Conservation (phyloP, 1,284 basidiomycete genomes). For the Rhodotorula sp. region DNA sequence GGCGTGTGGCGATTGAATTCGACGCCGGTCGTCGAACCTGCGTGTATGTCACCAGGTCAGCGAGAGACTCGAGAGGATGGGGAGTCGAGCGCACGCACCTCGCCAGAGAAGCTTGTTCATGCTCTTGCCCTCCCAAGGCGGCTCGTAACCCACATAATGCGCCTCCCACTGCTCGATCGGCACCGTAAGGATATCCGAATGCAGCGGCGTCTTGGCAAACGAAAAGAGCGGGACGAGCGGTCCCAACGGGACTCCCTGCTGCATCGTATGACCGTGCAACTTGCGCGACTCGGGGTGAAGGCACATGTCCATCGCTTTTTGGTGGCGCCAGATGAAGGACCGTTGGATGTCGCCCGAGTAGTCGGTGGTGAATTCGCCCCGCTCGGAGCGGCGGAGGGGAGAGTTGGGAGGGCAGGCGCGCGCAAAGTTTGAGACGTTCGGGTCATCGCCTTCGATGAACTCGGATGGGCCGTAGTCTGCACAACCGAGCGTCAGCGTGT, state of each 20-base stretch:
- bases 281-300: conserved; percentile 45
- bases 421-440: conserved; percentile 42
- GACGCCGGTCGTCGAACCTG: conserved; percentile 54
- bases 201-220: conserved; percentile 46
- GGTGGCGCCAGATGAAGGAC: conserved; percentile 46
- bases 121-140: conserved; percentile 52
- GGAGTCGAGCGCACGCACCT: conserved; percentile 29
- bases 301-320: conserved; percentile 45
- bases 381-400: conserved; percentile 39
- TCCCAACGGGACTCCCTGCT: conserved; percentile 41
- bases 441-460: conserved; percentile 38
- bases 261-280: conserved; percentile 46
- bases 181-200: conserved; percentile 55
- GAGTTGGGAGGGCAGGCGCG: conserved; percentile 44
- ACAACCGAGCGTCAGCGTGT: background rate
- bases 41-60: background rate
- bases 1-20: conserved; percentile 50
- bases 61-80: background rate
- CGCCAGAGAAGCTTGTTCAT: conserved; percentile 52
- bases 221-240: conserved; percentile 45
- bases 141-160: conserved; percentile 49
- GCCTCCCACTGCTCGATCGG: conserved; percentile 54
- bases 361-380: conserved; percentile 35
- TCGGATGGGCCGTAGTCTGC: conserved; percentile 44
- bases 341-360: conserved; percentile 34